Percentiles rank a stretch among this genome's conserved stretches.
phyloP scores from a whole-genome alignment of 78 protist species.

The Creolimax fragrantissima region DNA sequence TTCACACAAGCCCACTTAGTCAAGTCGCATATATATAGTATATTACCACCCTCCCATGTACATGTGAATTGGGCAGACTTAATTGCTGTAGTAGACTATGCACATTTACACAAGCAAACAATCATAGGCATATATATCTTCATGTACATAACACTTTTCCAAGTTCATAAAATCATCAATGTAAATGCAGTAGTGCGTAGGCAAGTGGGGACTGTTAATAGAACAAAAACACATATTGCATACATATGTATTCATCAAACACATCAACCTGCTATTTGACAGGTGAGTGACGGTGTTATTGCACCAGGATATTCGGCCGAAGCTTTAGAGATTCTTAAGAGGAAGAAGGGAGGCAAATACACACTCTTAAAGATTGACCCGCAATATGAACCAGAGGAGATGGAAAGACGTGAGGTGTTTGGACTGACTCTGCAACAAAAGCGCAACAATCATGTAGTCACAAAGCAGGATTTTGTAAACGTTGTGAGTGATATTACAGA shows the following conservation, averaged over 20 bases:
- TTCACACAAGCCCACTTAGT: background rate
- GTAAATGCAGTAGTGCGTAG: too few relatives aligned
- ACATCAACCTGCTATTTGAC: too few relatives aligned
- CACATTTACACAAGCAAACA: too few relatives aligned
- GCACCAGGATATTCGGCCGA: constrained; percentile 55
- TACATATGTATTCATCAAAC: too few relatives aligned
- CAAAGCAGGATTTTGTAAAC: constrained; percentile 5
- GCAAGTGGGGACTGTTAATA: too few relatives aligned
- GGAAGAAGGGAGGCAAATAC: constrained; percentile 62
- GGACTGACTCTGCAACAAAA: constrained; percentile 38
- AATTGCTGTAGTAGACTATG: too few relatives aligned
- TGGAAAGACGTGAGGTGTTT: constrained; percentile 31
- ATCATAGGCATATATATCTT: background rate
- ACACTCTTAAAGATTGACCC: constrained; percentile 42
- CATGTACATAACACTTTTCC: background rate
- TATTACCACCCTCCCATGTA: background rate
- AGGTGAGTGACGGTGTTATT: constrained; percentile 60
- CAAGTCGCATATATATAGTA: background rate
- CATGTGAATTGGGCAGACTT: too few relatives aligned
- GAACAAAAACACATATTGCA: too few relatives aligned
- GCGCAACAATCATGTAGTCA: background rate
- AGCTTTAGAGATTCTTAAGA: constrained; percentile 56
- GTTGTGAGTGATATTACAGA: constrained; percentile 24
- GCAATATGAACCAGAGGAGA: constrained; percentile 18
- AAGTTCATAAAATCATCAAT: background rate